Percentiles rank a stretch among this genome's conserved stretches.
Evolutionary conservation across 805 yeast species (phyloP).

Genomic region (Sugiyamaella marilandica): DNA sequence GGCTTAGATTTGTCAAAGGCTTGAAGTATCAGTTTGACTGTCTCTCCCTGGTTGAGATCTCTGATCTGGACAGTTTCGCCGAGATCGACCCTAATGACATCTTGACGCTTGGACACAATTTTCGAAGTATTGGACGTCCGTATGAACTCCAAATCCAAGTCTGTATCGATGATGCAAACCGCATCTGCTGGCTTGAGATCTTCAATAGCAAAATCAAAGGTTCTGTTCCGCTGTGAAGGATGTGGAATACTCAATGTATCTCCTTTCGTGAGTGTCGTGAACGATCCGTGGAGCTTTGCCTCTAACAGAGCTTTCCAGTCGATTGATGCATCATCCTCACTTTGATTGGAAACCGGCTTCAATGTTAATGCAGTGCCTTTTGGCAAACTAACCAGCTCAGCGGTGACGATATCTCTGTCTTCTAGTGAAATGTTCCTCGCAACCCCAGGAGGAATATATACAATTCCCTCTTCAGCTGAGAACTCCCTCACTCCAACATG

Average conservation of each 20-base stretch:
- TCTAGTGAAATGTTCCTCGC: constrained; percentile 28
- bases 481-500: constrained; percentile 48
- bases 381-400: constrained; percentile 37
- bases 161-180: constrained; percentile 54
- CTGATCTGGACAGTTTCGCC: constrained; percentile 21
- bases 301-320: constrained; percentile 57
- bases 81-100: constrained; percentile 16
- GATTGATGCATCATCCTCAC: constrained; percentile 19
- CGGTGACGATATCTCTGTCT: constrained; percentile 16
- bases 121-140: neutral
- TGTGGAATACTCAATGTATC: constrained; percentile 36
- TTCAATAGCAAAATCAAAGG: constrained; percentile 34
- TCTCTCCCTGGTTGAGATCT: neutral
- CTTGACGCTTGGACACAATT: neutral
- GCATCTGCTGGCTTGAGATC: constrained; percentile 38
- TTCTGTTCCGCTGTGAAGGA: constrained; percentile 23
- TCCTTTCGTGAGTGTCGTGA: constrained; percentile 45
- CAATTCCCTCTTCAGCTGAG: constrained; percentile 37
- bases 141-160: constrained; percentile 36
- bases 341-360: constrained; percentile 36
- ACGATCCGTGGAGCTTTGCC: constrained; percentile 43
- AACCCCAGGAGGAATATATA: constrained; percentile 38
- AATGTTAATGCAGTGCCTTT: constrained; percentile 44
- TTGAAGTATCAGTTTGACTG: neutral
- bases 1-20: neutral